phyloP scores from a whole-genome alignment of 148 eudicot genomes.

The Arctostaphylos glauca region DNA sequence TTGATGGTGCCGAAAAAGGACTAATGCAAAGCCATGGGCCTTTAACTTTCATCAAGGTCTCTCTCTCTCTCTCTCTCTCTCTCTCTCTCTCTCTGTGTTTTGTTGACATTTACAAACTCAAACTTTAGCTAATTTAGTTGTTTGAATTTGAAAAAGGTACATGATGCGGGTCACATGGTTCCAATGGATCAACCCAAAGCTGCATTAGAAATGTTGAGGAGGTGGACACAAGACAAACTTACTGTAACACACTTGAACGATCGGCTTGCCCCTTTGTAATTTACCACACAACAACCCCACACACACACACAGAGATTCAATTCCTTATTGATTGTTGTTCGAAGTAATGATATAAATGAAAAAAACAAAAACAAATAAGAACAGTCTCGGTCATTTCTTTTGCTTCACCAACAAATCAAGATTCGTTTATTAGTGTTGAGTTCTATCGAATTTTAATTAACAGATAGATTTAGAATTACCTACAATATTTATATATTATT shows the following conservation, averaged over 20 bases:
- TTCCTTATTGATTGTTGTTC: neutral
- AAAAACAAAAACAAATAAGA: neutral
- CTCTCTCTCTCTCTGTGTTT: slow-evolving; percentile 12
- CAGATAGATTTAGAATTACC: too few relatives aligned
- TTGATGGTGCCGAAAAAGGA: slow-evolving; percentile 64
- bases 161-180: slow-evolving; percentile 80
- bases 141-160: slow-evolving; percentile 38
- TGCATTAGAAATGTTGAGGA: slow-evolving; percentile 69
- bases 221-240: slow-evolving; percentile 64
- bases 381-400: neutral
- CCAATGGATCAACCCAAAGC: slow-evolving; percentile 93
- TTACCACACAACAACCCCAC: too few relatives aligned
- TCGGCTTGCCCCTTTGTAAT: slow-evolving; percentile 21
- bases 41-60: slow-evolving; percentile 71
- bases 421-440: too few relatives aligned
- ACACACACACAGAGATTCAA: too few relatives aligned
- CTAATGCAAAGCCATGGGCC: slow-evolving; percentile 51
- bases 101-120: neutral
- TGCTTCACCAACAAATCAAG: too few relatives aligned
- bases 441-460: too few relatives aligned
- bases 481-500: too few relatives aligned
- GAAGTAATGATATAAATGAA: neutral
- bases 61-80: slow-evolving; percentile 11
- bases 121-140: neutral
- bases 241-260: slow-evolving; percentile 19